A percentile compares a stretch with the other conserved stretches of the same genome.
Evolutionary conservation across 140 eudicot species (phyloP).

Genomic region (Bidens hawaiensis): DNA sequence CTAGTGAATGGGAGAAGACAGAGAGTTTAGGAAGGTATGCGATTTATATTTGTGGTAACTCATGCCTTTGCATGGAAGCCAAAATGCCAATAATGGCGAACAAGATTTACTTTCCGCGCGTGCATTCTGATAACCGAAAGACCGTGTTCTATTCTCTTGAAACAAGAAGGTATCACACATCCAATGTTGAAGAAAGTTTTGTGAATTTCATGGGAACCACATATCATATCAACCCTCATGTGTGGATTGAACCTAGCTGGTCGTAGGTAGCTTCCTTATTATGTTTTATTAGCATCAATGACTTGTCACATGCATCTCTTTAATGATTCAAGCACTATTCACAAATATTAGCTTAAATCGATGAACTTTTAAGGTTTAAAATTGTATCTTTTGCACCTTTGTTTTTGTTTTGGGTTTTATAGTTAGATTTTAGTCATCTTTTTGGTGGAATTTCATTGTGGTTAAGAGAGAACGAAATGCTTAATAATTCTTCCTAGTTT

Average conservation of each 20-base stretch:
- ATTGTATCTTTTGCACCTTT: too few relatives aligned
- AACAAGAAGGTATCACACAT: background rate
- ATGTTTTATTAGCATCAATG: too few relatives aligned
- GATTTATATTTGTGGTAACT: background rate
- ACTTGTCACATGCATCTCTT: too few relatives aligned
- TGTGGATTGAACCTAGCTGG: constrained; percentile 3
- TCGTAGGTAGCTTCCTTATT: background rate
- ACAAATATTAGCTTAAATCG: too few relatives aligned
- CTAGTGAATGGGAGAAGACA: background rate
- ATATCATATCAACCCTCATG: background rate
- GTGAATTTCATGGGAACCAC: background rate
- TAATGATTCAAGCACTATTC: too few relatives aligned
- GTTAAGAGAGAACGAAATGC: too few relatives aligned
- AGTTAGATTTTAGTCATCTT: too few relatives aligned
- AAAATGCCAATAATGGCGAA: background rate
- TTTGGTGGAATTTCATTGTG: too few relatives aligned
- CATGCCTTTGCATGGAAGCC: background rate
- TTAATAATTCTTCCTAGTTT: too few relatives aligned
- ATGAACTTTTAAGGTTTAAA: too few relatives aligned
- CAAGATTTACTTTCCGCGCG: background rate
- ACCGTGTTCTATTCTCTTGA: constrained; percentile 3
- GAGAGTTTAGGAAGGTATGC: background rate
- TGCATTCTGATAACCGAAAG: background rate
- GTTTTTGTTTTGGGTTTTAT: too few relatives aligned
- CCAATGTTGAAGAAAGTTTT: background rate